Percentiles rank a stretch among this genome's conserved stretches.
phyloP scores from a whole-genome alignment of 768 basidiomycete genomes.

The Mrakia gelida region DNA sequence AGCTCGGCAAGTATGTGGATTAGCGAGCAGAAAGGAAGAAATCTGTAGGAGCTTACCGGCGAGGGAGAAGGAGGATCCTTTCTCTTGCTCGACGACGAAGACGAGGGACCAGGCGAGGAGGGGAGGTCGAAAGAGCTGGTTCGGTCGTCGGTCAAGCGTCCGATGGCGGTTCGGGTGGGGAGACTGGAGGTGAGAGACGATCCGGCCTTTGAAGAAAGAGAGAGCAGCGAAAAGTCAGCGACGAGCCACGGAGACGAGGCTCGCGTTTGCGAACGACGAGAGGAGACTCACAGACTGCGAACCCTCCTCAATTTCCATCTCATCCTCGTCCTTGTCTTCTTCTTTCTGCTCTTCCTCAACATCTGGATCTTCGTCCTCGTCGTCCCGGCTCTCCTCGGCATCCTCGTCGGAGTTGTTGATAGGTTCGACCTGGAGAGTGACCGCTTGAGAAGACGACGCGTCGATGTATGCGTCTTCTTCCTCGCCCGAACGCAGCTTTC shows the following conservation, averaged over 20 bases:
- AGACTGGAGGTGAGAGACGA: not conserved
- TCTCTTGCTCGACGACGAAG: not conserved
- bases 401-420: no score
- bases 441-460: no score
- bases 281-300: not conserved
- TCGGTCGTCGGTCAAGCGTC: not conserved
- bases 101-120: not conserved
- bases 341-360: not conserved
- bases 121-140: no score
- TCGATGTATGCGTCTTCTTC: no score
- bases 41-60: not conserved
- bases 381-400: no score
- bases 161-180: not conserved
- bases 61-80: not conserved
- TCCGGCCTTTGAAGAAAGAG: no score
- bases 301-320: not conserved
- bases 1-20: not conserved
- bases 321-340: not conserved
- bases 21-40: no score
- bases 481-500: no score
- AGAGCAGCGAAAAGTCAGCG: no score
- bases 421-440: no score
- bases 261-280: not conserved
- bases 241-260: no score
- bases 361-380: not conserved